Percentiles rank a stretch among this genome's conserved stretches.
phyloP scores from a whole-genome alignment of 2,329 filamentous ascomycete genomes.

The Cercospora nicotianae region DNA sequence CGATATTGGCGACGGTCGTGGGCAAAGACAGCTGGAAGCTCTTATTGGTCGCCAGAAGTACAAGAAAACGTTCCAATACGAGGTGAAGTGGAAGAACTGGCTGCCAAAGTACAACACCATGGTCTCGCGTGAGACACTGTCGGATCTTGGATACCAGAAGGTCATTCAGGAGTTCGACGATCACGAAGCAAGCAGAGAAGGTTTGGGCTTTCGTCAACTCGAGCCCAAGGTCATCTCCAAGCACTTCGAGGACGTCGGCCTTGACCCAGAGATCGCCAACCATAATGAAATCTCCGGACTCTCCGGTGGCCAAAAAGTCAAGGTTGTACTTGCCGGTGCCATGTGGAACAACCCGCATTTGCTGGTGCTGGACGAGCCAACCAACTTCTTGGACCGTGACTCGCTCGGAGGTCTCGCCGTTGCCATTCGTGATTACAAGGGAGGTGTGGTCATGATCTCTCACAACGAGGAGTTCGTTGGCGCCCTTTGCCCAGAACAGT shows the following conservation, averaged over 20 bases:
- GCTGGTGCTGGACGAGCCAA: slow-evolving; percentile 95
- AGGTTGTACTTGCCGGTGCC: slow-evolving; percentile 88
- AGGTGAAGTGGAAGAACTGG: slow-evolving; percentile 88
- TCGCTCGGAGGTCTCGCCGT: slow-evolving; percentile 95
- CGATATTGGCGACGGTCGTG: slow-evolving; percentile 79
- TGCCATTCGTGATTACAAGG: slow-evolving; percentile 96
- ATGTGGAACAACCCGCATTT: slow-evolving; percentile 86
- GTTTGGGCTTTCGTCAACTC: slow-evolving; percentile 90
- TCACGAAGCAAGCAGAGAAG: slow-evolving; percentile 96
- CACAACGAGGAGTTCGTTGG: slow-evolving; percentile 99
- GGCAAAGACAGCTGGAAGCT: slow-evolving; percentile 74
- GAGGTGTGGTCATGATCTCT: slow-evolving; percentile 98
- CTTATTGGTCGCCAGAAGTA: slow-evolving; percentile 96
- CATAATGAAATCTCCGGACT: slow-evolving; percentile 97
- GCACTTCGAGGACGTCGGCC: slow-evolving; percentile 95
- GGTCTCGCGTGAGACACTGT: slow-evolving; percentile 87
- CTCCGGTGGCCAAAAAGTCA: slow-evolving; percentile 97
- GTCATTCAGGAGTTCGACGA: slow-evolving; percentile 97
- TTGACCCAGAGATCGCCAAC: slow-evolving; percentile 97
- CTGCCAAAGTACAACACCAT: slow-evolving; percentile 91
- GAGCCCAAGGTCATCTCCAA: slow-evolving; percentile 93
- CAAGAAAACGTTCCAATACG: slow-evolving; percentile 99
- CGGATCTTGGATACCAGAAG: slow-evolving; percentile 85
- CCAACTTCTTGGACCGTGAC: slow-evolving; percentile 98
- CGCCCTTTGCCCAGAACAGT: slow-evolving; percentile 92